Conservation (phyloP, 169 alveolate genomes). For the Plasmodium malariae region DNA sequence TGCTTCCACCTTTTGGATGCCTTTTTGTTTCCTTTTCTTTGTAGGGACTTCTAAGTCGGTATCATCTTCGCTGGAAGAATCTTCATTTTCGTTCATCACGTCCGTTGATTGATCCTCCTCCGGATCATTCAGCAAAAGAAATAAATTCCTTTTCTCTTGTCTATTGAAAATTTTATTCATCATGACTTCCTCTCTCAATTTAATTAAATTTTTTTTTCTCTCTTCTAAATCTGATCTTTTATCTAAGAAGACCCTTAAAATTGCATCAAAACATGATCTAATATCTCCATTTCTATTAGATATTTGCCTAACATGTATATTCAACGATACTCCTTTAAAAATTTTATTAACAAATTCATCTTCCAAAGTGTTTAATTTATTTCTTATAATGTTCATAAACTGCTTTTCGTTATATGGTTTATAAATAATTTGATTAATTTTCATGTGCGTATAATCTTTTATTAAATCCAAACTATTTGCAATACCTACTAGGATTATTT, state of each 20-base stretch:
- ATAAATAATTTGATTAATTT: constrained; percentile 69
- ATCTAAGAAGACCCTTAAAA: constrained; percentile 52
- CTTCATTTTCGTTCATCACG: not conserved
- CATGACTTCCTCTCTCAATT: constrained; percentile 63
- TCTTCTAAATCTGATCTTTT: constrained; percentile 61
- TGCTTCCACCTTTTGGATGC: not conserved
- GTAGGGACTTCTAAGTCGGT: not conserved
- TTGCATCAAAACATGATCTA: constrained; percentile 73
- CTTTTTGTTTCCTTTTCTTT: constrained; percentile 6
- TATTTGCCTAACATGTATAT: constrained; percentile 72
- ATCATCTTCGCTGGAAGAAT: not conserved
- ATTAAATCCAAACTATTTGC: constrained; percentile 67
- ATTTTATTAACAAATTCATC: constrained; percentile 49
- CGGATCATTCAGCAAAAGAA: constrained; percentile 26
- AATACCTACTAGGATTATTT: constrained; percentile 64
- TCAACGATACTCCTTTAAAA: constrained; percentile 69
- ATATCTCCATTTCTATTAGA: constrained; percentile 68
- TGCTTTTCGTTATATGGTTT: constrained; percentile 70
- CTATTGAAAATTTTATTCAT: constrained; percentile 69
- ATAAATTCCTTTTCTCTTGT: constrained; percentile 52
- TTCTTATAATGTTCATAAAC: constrained; percentile 50
- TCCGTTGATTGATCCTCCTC: not conserved
- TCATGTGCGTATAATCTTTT: constrained; percentile 61
- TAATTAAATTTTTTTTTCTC: constrained; percentile 54
- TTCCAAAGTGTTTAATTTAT: constrained; percentile 49